Base-by-base conservation (phyloP, 208 protist species). In the Trypanosoma melophagium region DNA sequence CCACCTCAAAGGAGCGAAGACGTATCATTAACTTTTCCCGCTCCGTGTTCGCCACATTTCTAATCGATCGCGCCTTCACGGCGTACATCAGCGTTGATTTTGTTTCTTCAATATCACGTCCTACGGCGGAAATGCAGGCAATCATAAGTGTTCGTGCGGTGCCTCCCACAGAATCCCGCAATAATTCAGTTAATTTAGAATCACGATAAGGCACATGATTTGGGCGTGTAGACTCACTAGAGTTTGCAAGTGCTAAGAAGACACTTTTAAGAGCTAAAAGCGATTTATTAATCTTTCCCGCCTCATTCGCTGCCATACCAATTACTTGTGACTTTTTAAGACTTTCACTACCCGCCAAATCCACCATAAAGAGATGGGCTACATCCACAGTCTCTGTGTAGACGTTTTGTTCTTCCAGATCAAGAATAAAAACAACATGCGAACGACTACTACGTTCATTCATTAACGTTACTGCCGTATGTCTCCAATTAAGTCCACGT, bases 371-470 rank as follows among this genome's bases (percentile, higher is more conserved):
- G 44, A 99, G 93, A 72, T 98, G 95, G 19, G 90, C 84, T 31
- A 96, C 88, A 41, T 97, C 90, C 10, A 89, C 91, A 66, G 89
- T 80, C 24, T 95, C 84, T 3, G 89, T 94, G 76, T 87, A 95
- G 16, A 81, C 81, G 67, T 96, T 92, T 54, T 79, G 82, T 64
- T 93, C 81, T 68, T 95, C 84, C 38, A 94, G 65, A 42, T 95
- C 98, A 80, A 87, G 90, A 17, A 95, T 98, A 47, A 99, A 91
- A 47, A 99, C 95, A 64, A 96, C 95, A 74, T 99, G 98, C 0
- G 95, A 98, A n/a, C 97, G 90, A 70, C 89, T 97, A 66, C 94
- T 98, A 53, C 95, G 86, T 49, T 97, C 87, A 77, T 99, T 99
- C 95, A 98, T 98, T 55, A 90, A 67, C 8, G 97, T 99, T 22